Evolutionary conservation across 345 rosid species (phyloP), one percentile per base, ranked within the genome.

Genomic region (Cardamine chenopodiifolia): DNA sequence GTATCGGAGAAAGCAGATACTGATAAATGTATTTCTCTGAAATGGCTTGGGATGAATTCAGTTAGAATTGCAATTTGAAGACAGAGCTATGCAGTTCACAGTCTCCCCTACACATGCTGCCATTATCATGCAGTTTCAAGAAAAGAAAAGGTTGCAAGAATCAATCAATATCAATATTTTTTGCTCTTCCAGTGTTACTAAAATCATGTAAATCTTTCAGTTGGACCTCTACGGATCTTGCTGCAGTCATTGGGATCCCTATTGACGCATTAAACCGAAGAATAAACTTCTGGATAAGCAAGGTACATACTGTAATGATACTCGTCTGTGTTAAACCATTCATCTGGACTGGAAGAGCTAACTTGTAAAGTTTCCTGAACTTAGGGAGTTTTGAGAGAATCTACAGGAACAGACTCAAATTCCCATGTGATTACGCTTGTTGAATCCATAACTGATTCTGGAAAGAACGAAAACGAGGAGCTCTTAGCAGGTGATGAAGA

Each of bases 41-140:
- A 54, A 49, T 42, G 39, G 71, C 62, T 78, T 32, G 31, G 29
- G 4, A 64, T 71, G 68, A 62, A 77, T 81, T 72, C 59, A 95
- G 99, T 86, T 95, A 85, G 97, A 89, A 80, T 83, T 95, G 86
- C 87, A 95, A 82, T 87, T 92, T 79, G 97, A 95, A 74, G 99
- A 88, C 60, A 89, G 90, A 78, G 80, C 80, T 49, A 76, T 89
- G 81, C 91, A 87, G 79, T 92, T 92, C 67, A 85, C 83, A 2
- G 99, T 95, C 28, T 79, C 91, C 71, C 99, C 99, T 14, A 64
- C 90, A 59, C 99, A 89, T 80, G 99, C 97, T 17, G 90, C 90
- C 63, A 88, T 95, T 49, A 86, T 95, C 68, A 87, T 95, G 97
- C 97, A 90, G 62, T 95, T 95, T 83, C 96, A 92, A 81, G 96